A percentile compares a stretch with the other conserved stretches of the same genome.
phyloP scores from a whole-genome alignment of 345 rosid genomes.

The Jatropha curcas region DNA sequence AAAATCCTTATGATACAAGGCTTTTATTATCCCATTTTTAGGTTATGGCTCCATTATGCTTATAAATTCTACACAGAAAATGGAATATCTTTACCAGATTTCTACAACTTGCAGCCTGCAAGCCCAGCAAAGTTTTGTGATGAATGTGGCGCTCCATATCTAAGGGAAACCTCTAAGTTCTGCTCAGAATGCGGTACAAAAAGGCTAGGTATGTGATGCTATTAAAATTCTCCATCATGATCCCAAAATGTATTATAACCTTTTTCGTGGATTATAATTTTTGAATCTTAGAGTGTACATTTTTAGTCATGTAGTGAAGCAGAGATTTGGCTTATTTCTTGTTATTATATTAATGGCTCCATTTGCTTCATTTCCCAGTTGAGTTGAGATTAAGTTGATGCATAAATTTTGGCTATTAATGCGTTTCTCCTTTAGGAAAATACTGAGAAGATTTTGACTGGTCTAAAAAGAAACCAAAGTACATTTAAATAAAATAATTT shows the following conservation, averaged over 20 bases:
- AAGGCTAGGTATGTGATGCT: conserved; percentile 66
- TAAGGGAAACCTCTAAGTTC: conserved; percentile 88
- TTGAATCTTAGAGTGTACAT: neutral
- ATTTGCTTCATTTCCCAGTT: neutral
- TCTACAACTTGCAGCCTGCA: conserved; percentile 39
- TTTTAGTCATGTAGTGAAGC: neutral
- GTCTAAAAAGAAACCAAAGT: too few relatives aligned
- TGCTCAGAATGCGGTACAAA: conserved; percentile 93
- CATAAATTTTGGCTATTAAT: neutral
- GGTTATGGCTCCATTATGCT: neutral
- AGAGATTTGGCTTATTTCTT: neutral
- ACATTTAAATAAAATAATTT: too few relatives aligned
- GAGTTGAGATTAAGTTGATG: neutral
- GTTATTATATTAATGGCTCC: neutral
- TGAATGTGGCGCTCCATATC: conserved; percentile 80
- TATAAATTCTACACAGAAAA: neutral
- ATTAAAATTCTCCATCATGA: neutral
- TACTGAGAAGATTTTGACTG: too few relatives aligned
- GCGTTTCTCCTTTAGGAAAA: neutral
- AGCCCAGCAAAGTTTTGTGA: conserved; percentile 83
- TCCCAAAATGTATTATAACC: neutral
- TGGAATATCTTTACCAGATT: neutral
- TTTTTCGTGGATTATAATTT: neutral
- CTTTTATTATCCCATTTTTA: neutral
- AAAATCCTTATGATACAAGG: too few relatives aligned